Evolutionary conservation across 345 rosid species (phyloP).

Genomic region (Salix viminalis): DNA sequence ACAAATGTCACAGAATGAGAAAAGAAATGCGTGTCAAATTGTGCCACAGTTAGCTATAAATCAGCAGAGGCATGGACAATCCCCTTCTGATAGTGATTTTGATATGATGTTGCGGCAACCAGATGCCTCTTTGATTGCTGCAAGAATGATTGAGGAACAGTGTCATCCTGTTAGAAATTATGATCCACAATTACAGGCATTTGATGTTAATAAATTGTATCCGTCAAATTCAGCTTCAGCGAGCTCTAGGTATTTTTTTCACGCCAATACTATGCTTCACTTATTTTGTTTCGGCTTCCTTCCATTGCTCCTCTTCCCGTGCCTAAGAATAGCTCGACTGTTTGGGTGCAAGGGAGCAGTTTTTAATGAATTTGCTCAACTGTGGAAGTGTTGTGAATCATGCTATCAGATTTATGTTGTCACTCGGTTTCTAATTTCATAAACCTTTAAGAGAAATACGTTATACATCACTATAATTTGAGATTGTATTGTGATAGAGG

Average conservation of each 20-base stretch:
- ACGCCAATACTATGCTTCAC: no score
- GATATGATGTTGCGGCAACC: conserved; percentile 7
- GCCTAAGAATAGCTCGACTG: not conserved
- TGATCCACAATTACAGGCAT: conserved; percentile 7
- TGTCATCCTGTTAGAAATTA: not conserved
- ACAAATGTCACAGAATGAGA: conserved; percentile 1
- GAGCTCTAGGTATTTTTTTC: conserved; percentile 17
- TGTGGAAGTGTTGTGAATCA: not conserved
- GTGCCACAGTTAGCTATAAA: not conserved
- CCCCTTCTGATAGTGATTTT: not conserved
- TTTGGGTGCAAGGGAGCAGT: not conserved
- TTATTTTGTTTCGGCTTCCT: no score
- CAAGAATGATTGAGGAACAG: conserved; percentile 11
- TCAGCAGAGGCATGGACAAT: conserved; percentile 15
- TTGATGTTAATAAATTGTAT: conserved; percentile 10
- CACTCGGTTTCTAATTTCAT: no score
- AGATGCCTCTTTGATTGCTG: not conserved
- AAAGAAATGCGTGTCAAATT: conserved; percentile 2
- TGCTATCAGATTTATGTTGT: no score
- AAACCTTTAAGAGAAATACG: not conserved
- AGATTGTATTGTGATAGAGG: not conserved
- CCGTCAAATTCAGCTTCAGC: conserved; percentile 3
- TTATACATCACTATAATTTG: not conserved
- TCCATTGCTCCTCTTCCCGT: not conserved
- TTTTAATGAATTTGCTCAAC: not conserved